These are phyloP conservation scores for Hawksworthiomyces lignivorus DNA, from an alignment of 2,329 filamentous ascomycete genomes.

Conservation along the genomic window DNA sequence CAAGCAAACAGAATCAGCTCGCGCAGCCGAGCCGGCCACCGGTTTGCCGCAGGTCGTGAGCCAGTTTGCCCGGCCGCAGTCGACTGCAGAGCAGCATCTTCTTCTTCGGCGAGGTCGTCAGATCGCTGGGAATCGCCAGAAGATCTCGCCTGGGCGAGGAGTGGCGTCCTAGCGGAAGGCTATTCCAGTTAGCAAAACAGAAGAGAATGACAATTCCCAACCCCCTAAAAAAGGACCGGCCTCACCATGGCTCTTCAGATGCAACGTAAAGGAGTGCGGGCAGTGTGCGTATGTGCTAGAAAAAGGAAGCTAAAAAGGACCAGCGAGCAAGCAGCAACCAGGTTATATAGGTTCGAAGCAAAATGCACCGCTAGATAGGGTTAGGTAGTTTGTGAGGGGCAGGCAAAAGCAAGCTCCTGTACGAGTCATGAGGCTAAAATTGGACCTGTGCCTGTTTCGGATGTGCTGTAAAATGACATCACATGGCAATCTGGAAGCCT, in stretches of 20 bases:
- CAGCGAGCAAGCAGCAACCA: too few species aligned
- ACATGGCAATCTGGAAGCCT: too few species aligned
- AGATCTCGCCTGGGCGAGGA: slow-evolving; percentile 28
- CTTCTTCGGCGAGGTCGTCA: slow-evolving; percentile 23
- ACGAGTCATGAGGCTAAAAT: slow-evolving; percentile 3
- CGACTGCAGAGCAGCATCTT: slow-evolving; percentile 25
- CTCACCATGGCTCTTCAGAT: slow-evolving; percentile 13
- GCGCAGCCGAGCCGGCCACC: slow-evolving; percentile 39
- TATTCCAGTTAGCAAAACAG: slow-evolving; percentile 14
- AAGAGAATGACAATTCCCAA: too few species aligned
- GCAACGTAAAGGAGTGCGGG: too few species aligned
- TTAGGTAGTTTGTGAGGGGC: too few species aligned
- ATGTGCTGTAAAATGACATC: slow-evolving; percentile 3
- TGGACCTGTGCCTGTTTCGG: not conserved
- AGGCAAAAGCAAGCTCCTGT: too few species aligned
- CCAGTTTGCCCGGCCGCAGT: not conserved
- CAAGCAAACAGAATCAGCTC: slow-evolving; percentile 73
- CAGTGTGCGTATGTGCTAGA: too few species aligned
- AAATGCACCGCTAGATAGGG: too few species aligned
- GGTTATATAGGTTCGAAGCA: too few species aligned
- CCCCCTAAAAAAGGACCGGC: too few species aligned
- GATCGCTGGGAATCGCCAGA: slow-evolving; percentile 22
- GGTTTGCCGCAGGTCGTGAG: too few species aligned
- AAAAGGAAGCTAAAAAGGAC: too few species aligned
- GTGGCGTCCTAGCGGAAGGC: slow-evolving; percentile 35